Evolutionary conservation across 2,329 filamentous ascomycete species (phyloP), one percentile per base, ranked within the genome.

Genomic region (Mariannaea sp.): DNA sequence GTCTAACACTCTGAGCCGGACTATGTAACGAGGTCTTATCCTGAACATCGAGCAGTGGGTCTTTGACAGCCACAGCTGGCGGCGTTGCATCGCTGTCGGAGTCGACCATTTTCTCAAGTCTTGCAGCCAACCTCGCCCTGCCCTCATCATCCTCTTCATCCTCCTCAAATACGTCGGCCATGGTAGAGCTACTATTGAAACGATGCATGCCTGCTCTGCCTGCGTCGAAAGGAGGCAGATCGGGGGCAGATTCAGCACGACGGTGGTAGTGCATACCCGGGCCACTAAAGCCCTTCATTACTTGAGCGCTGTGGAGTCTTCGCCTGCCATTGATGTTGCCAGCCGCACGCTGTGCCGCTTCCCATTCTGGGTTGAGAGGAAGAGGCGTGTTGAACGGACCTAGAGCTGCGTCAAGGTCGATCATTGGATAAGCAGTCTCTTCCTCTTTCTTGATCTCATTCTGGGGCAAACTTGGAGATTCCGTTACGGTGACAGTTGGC

Each of bases 361-460:
- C 85, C 80, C 86, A 88, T 55, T 86, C 84, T 2, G 82, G 76
- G 53, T 85, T 86, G 9, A 78, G 78, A 26, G 77, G 77, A 2
- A 85, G 76, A 20, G 89, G 89, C 0, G 92, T 96, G 65, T 95
- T 94, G 72, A 96, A 96, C 0, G 93, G 92, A 2, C 92, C 92
- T 1, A 97, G 80, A 20, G 93, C 94, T 14, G 92, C 93, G 73
- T 99, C 94, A 35, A 99, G 77, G 70, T 99, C 94, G 58, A 99
- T 95, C 71, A 97, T 88, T 7, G 89, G 87, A 66, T 86, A 90
- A 46, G 87, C 81, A 3, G 82, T 71, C 54, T 95, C 90, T 40
- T 86, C 83, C 7, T 84, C 79, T 14, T 54, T 71, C 36, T 74
- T 75, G 65, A 74, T 51, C 26, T 65, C 53, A 29, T 68, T 58